Conservation (phyloP, 371 early-diverging fungal genomes). For the Vairimorpha ceranae region DNA sequence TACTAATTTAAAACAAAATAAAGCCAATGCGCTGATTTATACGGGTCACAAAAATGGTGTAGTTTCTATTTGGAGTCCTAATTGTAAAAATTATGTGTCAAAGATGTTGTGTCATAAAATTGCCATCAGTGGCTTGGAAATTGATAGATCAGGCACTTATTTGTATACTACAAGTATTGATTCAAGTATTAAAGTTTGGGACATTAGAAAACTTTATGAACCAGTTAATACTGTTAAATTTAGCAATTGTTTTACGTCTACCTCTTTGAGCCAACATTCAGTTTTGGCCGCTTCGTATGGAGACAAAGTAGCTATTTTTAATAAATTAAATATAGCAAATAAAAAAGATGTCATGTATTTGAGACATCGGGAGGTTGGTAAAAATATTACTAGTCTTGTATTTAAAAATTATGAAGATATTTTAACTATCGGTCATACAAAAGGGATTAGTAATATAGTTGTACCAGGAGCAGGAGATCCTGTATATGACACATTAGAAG, state of each 20-base stretch:
- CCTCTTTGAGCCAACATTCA: constrained; percentile 74
- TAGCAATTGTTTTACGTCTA: constrained; percentile 68
- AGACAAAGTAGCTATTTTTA: constrained; percentile 67
- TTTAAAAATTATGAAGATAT: constrained; percentile 95
- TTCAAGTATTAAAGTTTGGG: constrained; percentile 83
- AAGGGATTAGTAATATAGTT: constrained; percentile 74
- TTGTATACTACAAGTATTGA: constrained; percentile 86
- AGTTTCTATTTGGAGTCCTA: constrained; percentile 87
- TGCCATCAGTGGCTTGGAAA: constrained; percentile 73
- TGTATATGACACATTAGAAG: constrained; percentile 82
- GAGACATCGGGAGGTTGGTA: constrained; percentile 69
- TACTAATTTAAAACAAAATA: constrained; percentile 68
- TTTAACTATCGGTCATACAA: constrained; percentile 75
- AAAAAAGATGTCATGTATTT: constrained; percentile 73
- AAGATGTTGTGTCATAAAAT: constrained; percentile 85
- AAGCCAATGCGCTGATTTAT: constrained; percentile 80
- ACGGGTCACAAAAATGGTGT: constrained; percentile 81
- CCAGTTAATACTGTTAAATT: constrained; percentile 69
- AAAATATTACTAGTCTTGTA: constrained; percentile 65
- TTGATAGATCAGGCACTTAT: constrained; percentile 74
- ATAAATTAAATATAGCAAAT: constrained; percentile 67
- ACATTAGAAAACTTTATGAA: constrained; percentile 71
- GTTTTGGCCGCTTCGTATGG: constrained; percentile 74
- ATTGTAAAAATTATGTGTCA: constrained; percentile 71
- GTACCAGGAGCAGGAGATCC: constrained; percentile 90